Evolutionary conservation across 192 early-diverging fungal genomes (phyloP).

Genomic region (Blastocladiella britannica): DNA sequence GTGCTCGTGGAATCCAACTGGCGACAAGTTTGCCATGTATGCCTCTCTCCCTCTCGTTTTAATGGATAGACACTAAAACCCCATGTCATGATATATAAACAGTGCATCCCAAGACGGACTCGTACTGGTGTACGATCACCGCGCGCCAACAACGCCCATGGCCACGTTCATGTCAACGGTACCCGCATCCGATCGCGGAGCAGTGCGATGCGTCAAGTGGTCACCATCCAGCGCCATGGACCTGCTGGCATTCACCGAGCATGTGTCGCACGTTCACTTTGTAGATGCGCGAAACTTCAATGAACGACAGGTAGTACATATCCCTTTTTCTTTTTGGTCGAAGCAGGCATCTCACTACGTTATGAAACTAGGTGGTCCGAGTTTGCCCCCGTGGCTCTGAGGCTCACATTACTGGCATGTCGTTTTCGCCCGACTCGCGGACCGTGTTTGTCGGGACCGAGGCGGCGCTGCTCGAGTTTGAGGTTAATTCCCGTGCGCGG

Average conservation of each 20-base stretch:
- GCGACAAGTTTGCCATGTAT: conserved; percentile 2
- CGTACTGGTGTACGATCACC: no score
- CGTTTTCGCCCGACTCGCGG: conserved; percentile 63
- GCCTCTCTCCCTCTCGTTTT: neutral
- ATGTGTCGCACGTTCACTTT: conserved; percentile 67
- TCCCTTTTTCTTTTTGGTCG: no score
- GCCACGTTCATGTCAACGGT: no score
- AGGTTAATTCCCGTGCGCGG: conserved; percentile 54
- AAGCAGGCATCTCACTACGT: no score
- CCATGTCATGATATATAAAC: neutral
- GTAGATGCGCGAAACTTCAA: conserved; percentile 79
- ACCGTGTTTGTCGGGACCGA: conserved; percentile 78
- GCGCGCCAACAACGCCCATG: no score
- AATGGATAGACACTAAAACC: no score
- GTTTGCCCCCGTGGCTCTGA: conserved; percentile 48
- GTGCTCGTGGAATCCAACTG: conserved; percentile 3
- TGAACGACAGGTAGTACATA: conserved; percentile 58
- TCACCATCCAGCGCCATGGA: conserved; percentile 74
- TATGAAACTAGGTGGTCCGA: no score
- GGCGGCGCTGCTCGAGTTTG: conserved; percentile 55
- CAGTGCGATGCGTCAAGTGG: conserved; percentile 74
- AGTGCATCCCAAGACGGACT: conserved; percentile 53
- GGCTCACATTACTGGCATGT: conserved; percentile 66
- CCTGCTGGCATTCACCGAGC: conserved; percentile 62
- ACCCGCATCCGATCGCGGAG: conserved; percentile 50